Conservation (phyloP, 2,329 filamentous ascomycete species). For the Calycina herbarum region DNA sequence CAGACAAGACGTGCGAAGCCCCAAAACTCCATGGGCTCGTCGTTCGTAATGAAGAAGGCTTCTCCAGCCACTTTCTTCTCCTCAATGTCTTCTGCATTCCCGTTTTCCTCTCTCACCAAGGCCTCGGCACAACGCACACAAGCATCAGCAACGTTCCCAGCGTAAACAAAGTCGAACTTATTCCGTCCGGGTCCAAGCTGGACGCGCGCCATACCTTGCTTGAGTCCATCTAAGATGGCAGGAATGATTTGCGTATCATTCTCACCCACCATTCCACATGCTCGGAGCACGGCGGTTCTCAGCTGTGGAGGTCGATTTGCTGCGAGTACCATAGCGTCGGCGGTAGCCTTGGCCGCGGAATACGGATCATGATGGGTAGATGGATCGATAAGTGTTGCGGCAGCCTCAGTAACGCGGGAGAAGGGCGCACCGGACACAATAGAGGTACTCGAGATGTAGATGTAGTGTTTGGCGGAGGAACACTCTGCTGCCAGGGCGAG, state of each 20-base stretch:
- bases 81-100: not conserved
- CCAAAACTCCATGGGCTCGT: constrained; percentile 17
- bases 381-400: constrained; percentile 7
- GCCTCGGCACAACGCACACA: constrained; percentile 8
- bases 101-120: constrained; percentile 2
- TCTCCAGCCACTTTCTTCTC: constrained; percentile 15
- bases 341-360: constrained; percentile 15
- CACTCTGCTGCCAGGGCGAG: not conserved
- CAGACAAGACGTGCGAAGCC: constrained; percentile 14
- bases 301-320: constrained; percentile 10
- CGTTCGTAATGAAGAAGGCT: constrained; percentile 20
- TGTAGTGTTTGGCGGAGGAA: constrained; percentile 9
- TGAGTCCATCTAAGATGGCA: not conserved
- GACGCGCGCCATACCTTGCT: constrained; percentile 5
- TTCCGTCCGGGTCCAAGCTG: constrained; percentile 10
- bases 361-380: constrained; percentile 10
- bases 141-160: constrained; percentile 13
- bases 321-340: constrained; percentile 14
- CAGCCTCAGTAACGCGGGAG: constrained; percentile 1
- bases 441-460: constrained; percentile 11
- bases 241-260: constrained; percentile 13
- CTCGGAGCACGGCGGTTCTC: constrained; percentile 12
- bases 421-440: constrained; percentile 5
- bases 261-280: constrained; percentile 13
- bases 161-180: constrained; percentile 10